Evolutionary conservation across 2,329 filamentous ascomycete genomes (phyloP).

Genomic region (Myrmaecium sp.): DNA sequence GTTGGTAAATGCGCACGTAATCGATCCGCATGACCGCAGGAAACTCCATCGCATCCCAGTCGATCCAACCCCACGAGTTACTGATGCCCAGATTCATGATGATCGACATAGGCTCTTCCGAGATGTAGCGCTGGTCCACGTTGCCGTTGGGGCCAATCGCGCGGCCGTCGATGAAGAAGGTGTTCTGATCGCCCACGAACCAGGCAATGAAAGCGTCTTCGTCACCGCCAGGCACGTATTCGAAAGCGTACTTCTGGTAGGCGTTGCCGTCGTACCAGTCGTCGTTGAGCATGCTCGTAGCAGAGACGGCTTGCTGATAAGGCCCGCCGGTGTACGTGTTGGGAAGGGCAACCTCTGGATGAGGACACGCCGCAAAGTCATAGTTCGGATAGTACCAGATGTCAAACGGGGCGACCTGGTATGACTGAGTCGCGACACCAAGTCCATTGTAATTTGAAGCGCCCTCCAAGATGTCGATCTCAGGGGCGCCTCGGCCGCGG

Average conservation of each 20-base stretch:
- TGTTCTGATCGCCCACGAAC: conserved; percentile 34
- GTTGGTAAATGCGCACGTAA: conserved; percentile 39
- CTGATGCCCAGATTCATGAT: conserved; percentile 37
- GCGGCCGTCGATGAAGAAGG: conserved; percentile 34
- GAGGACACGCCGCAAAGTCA: conserved; percentile 33
- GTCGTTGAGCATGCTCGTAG: conserved; percentile 35
- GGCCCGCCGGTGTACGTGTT: conserved; percentile 37
- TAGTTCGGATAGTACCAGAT: conserved; percentile 35
- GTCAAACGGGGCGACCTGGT: conserved; percentile 33
- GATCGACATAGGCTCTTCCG: conserved; percentile 37
- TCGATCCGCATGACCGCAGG: conserved; percentile 37
- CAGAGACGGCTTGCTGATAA: conserved; percentile 38
- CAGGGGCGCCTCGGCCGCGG: conserved; percentile 29
- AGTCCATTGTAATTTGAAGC: conserved; percentile 27
- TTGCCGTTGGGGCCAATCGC: conserved; percentile 38
- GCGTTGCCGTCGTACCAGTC: conserved; percentile 35
- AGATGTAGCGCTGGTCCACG: conserved; percentile 29
- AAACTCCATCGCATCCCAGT: conserved; percentile 28
- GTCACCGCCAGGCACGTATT: conserved; percentile 33
- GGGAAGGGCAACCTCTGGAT: conserved; percentile 29
- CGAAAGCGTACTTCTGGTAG: conserved; percentile 39
- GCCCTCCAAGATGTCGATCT: conserved; percentile 32
- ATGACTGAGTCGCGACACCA: conserved; percentile 31
- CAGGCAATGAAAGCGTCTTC: conserved; percentile 31
- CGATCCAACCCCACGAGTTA: conserved; percentile 31